These are phyloP conservation scores for Septoria linicola DNA, from an alignment of 2,329 filamentous ascomycete genomes.

Conservation along the genomic window DNA sequence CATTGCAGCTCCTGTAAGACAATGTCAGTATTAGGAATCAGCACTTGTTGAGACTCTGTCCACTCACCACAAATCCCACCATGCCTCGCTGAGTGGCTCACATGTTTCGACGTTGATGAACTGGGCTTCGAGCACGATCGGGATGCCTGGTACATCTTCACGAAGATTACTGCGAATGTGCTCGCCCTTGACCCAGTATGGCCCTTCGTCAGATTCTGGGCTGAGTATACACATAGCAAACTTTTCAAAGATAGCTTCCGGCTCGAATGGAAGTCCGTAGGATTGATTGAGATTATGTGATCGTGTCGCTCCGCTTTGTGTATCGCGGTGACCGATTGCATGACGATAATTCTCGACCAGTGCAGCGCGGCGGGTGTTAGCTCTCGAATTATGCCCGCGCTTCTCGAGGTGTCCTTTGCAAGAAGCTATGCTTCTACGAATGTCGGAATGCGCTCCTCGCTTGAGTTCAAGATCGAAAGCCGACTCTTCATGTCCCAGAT, in stretches of 20 bases:
- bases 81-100: conserved; percentile 42
- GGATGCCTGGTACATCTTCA: conserved; percentile 43
- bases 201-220: conserved; percentile 28
- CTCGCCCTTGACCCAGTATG: conserved; percentile 37
- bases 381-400: not conserved
- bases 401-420: not conserved
- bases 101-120: conserved; percentile 47
- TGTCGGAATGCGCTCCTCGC: no score
- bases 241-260: not conserved
- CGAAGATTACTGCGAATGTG: conserved; percentile 42
- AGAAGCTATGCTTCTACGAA: not conserved
- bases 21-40: not conserved
- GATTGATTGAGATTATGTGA: not conserved
- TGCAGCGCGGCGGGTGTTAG: not conserved
- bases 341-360: not conserved
- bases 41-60: conserved; percentile 42
- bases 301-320: not conserved
- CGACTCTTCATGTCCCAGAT: no score
- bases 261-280: not conserved
- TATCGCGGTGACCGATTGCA: not conserved
- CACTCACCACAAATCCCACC: conserved; percentile 45
- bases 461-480: no score
- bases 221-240: conserved; percentile 25
- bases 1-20: conserved; percentile 40
- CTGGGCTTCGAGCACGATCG: conserved; percentile 45